phyloP scores from a whole-genome alignment of 2,329 filamentous ascomycete genomes.

The Hypoxylon sp. region DNA sequence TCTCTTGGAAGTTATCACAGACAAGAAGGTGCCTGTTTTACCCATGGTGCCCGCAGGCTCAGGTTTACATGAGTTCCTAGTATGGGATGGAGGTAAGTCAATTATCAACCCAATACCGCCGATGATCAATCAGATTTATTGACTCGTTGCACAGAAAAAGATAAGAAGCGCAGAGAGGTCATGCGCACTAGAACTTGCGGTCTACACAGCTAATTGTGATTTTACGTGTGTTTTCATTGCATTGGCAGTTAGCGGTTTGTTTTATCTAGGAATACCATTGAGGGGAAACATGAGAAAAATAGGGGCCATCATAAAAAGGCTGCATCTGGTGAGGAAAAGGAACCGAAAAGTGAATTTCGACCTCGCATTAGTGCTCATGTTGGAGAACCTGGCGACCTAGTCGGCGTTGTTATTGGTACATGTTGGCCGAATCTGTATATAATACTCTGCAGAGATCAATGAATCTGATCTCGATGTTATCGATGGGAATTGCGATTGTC shows the following conservation, averaged over 20 bases:
- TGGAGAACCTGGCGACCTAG: conserved; percentile 17
- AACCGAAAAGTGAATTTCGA: conserved; percentile 36
- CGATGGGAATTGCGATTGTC: not conserved
- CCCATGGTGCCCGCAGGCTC: conserved; percentile 95
- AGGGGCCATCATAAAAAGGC: conserved; percentile 25
- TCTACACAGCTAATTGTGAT: conserved; percentile 58
- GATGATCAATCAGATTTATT: conserved; percentile 53
- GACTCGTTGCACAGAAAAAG: conserved; percentile 69
- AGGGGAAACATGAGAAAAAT: conserved; percentile 18
- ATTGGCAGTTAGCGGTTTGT: conserved; percentile 38
- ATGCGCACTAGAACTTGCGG: conserved; percentile 75
- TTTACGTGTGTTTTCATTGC: conserved; percentile 25
- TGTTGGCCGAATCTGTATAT: conserved; percentile 29
- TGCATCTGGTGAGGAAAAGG: conserved; percentile 23
- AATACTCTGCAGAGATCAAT: conserved; percentile 17
- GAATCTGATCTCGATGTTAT: conserved; percentile 16
- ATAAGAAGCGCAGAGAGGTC: conserved; percentile 75
- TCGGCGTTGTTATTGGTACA: conserved; percentile 29
- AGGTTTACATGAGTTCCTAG: conserved; percentile 91
- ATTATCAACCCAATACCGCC: conserved; percentile 27
- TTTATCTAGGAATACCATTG: conserved; percentile 36
- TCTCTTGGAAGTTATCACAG: conserved; percentile 90
- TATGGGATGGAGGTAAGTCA: conserved; percentile 82
- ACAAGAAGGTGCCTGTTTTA: conserved; percentile 93
- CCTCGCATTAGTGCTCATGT: conserved; percentile 28